Base-by-base conservation (phyloP, 495 filamentous ascomycete species). In the Aspergillus carlsbadensis region DNA sequence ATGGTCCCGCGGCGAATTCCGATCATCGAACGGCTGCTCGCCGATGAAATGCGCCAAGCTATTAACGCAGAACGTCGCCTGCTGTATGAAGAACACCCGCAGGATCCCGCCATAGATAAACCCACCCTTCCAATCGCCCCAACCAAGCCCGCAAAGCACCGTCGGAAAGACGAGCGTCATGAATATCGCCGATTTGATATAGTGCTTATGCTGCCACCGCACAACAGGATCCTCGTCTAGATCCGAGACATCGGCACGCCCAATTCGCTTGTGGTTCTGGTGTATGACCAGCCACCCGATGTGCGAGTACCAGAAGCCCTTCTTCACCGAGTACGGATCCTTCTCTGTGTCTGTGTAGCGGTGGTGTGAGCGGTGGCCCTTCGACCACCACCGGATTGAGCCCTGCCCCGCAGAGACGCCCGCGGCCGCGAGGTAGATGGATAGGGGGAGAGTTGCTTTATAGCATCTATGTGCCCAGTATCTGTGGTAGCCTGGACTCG, bases 11-110 rank as follows among this genome's bases (percentile, higher is more conserved):
- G 91, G 91, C 48, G 87, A 90, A 80, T 94, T 94, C 67, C 89
- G 88, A 79, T 95, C 91, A 60, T 96, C 91, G 69, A 94, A 96
- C 34, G 91, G 91, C 74, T 96, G 91, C 63, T 96, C 90, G 39
- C 91, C 91, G 61, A 95, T 85, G 89, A 89, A 96, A 74, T 96
- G 91, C 42, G 91, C 91, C 52, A 96, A 78, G 40, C 89, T 92
- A 80, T 96, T 96, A 79, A 96, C 90, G 64, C 91, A 95, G 81
- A 96, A 96, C 56, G 91, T 96, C 58, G 90, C 90, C 70, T 96
- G 91, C 74, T 96, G 91, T 58, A 95, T 88, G 75, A 96, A 87
- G 79, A 91, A 93, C 66, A 92, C 88, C 59, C 91, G 81, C 58
- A 95, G 82, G 62, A 96, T 90, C 49, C 91, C 91, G 48, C 78